Evolutionary conservation across 2,329 filamentous ascomycete species (phyloP).

Genomic region (Grosmannia huntii): DNA sequence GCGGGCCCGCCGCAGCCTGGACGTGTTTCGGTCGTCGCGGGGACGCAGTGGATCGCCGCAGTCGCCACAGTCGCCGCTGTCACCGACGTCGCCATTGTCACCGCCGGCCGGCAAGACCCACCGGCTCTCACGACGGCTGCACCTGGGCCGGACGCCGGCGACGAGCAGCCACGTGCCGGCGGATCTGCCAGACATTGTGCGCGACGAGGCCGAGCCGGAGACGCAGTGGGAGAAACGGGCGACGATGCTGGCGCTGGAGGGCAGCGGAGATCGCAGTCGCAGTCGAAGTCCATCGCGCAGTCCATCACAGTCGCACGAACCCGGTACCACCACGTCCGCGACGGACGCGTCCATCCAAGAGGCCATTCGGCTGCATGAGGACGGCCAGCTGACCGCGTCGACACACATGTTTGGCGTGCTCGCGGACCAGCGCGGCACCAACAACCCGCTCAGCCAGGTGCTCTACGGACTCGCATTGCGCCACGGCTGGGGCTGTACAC

Average conservation of each 20-base stretch:
- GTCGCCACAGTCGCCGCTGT: slow-evolving; percentile 21
- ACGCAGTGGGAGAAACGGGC: slow-evolving; percentile 86
- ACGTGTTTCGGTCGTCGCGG: slow-evolving; percentile 23
- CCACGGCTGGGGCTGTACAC: slow-evolving; percentile 82
- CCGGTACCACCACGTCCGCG: slow-evolving; percentile 8
- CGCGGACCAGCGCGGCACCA: slow-evolving; percentile 70
- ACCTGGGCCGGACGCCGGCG: slow-evolving; percentile 44
- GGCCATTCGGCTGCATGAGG: slow-evolving; percentile 88
- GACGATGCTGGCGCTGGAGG: slow-evolving; percentile 64
- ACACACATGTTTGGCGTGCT: slow-evolving; percentile 77
- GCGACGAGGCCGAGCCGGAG: slow-evolving; percentile 30
- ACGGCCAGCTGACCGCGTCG: slow-evolving; percentile 62
- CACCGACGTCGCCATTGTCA: slow-evolving; percentile 18
- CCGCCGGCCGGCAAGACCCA: slow-evolving; percentile 19
- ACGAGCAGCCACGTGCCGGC: slow-evolving; percentile 64
- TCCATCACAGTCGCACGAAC: too few relatives aligned
- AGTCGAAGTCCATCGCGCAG: too few relatives aligned
- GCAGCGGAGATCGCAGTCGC: not conserved
- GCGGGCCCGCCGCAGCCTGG: slow-evolving; percentile 17
- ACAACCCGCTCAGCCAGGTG: slow-evolving; percentile 91
- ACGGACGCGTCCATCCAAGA: slow-evolving; percentile 60
- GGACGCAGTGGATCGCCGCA: slow-evolving; percentile 37
- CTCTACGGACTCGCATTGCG: slow-evolving; percentile 84
- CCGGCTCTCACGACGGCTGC: slow-evolving; percentile 57
- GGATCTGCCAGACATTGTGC: slow-evolving; percentile 63